phyloP scores from a whole-genome alignment of 305 asterid genomes.

The Caryopteris hybrid region DNA sequence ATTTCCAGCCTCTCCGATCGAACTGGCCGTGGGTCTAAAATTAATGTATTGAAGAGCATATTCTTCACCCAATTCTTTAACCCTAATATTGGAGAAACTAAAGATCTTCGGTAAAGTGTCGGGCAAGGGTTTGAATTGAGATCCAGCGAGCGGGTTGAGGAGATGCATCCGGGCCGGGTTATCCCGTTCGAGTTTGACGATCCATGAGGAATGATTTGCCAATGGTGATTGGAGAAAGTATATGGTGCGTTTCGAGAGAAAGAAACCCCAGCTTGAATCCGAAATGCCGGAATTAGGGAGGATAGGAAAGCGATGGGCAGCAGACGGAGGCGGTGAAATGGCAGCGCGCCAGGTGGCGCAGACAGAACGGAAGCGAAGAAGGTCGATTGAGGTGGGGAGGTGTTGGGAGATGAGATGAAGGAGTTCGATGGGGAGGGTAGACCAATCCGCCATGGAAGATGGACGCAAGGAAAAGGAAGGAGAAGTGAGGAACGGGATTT shows the following conservation, averaged over 20 bases:
- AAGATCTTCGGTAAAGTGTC: slow-evolving; percentile 46
- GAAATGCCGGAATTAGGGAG: slow-evolving; percentile 73
- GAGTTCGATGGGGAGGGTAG: slow-evolving; percentile 71
- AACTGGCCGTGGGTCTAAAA: slow-evolving; percentile 62
- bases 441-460: slow-evolving; percentile 66
- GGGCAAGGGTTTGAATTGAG: slow-evolving; percentile 45
- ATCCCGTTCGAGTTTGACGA: slow-evolving; percentile 64
- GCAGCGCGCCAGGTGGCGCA: slow-evolving; percentile 81
- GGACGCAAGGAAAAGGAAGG: too few relatives aligned
- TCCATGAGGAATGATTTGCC: slow-evolving; percentile 43
- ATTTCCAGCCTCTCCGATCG: slow-evolving; percentile 67
- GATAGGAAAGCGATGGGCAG: slow-evolving; percentile 55
- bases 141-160: slow-evolving; percentile 54
- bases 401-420: slow-evolving; percentile 47
- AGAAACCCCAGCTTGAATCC: slow-evolving; percentile 69
- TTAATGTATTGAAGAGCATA: slow-evolving; percentile 68
- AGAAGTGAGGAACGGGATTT: too few relatives aligned
- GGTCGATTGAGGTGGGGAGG: slow-evolving; percentile 53
- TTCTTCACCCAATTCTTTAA: slow-evolving; percentile 61
- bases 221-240: slow-evolving; percentile 38
- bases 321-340: slow-evolving; percentile 26
- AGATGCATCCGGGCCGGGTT: slow-evolving; percentile 43
- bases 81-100: slow-evolving; percentile 39
- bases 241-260: slow-evolving; percentile 59
- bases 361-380: slow-evolving; percentile 77